A percentile compares a stretch with the other conserved stretches of the same genome.
Conservation (phyloP, 163 green algal species). For the Chloromonas sp. region DNA sequence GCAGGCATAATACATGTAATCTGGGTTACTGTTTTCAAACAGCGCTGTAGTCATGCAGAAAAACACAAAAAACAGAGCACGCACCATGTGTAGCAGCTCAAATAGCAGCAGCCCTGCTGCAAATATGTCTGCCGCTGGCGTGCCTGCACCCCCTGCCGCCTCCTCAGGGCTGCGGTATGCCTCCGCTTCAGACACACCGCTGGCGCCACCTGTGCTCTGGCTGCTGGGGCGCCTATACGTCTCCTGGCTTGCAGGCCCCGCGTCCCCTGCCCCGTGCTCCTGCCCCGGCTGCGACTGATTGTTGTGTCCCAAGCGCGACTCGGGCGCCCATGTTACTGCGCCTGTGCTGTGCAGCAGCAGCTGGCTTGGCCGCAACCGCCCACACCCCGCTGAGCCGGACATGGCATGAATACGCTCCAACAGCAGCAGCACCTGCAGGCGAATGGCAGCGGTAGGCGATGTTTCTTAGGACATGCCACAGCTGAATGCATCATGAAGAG, state of each 20-base stretch:
- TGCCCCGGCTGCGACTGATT: not conserved
- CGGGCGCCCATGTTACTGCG: not conserved
- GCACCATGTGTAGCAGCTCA: conserved; percentile 51
- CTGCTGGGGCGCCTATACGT: not conserved
- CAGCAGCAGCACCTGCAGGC: too few relatives aligned
- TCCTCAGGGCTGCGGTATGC: not conserved
- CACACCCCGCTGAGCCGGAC: not conserved
- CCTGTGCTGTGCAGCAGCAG: not conserved
- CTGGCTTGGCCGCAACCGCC: not conserved
- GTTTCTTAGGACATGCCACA: too few relatives aligned
- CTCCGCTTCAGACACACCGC: not conserved
- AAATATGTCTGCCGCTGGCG: conserved; percentile 47
- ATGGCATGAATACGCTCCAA: too few relatives aligned
- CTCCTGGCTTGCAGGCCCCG: not conserved
- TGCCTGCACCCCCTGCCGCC: not conserved
- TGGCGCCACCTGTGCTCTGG: not conserved
- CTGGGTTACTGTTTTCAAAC: too few relatives aligned
- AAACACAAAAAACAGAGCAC: not conserved
- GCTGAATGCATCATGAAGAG: too few relatives aligned
- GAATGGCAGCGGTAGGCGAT: too few relatives aligned
- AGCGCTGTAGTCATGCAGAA: too few relatives aligned
- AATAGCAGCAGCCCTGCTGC: conserved; percentile 72
- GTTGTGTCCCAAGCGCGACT: not conserved
- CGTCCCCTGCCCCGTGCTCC: not conserved
- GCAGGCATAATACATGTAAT: too few relatives aligned